Evolutionary conservation across 2,329 filamentous ascomycete species (phyloP).

Genomic region (Botrytis porri): DNA sequence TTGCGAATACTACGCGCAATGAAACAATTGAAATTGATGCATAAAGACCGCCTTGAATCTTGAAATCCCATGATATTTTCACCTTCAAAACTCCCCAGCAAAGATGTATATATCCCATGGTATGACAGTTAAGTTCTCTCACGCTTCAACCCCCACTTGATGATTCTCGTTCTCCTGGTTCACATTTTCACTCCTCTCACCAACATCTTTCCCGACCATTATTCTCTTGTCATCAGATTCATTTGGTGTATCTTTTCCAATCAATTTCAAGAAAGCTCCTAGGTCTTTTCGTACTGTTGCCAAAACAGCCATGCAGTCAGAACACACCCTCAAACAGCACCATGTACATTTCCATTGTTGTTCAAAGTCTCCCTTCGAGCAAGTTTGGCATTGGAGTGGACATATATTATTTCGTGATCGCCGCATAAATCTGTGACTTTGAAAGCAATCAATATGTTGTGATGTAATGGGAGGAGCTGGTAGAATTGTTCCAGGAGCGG

Average conservation of each 20-base stretch:
- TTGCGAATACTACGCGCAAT: neutral
- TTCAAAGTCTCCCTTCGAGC: conserved; percentile 33
- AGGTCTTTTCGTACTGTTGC: conserved; percentile 32
- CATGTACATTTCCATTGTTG: conserved; percentile 36
- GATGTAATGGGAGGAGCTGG: conserved; percentile 26
- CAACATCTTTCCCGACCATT: neutral
- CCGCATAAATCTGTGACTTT: conserved; percentile 36
- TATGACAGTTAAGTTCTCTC: neutral
- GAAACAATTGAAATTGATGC: neutral
- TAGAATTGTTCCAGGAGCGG: conserved; percentile 28
- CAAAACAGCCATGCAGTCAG: conserved; percentile 35
- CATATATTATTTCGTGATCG: conserved; percentile 33
- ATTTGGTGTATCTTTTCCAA: neutral
- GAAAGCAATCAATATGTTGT: conserved; percentile 36
- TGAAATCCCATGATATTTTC: neutral
- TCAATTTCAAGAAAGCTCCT: neutral
- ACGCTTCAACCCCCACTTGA: neutral
- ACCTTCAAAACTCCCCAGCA: neutral
- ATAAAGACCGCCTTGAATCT: neutral
- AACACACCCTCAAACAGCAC: conserved; percentile 38
- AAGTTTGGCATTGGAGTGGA: conserved; percentile 38
- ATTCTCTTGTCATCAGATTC: neutral
- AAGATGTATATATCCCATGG: neutral
- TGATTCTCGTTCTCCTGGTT: neutral
- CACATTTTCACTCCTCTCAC: neutral